phyloP scores from a whole-genome alignment of 139 green algal species.

The Tetratostichococcus sp. region DNA sequence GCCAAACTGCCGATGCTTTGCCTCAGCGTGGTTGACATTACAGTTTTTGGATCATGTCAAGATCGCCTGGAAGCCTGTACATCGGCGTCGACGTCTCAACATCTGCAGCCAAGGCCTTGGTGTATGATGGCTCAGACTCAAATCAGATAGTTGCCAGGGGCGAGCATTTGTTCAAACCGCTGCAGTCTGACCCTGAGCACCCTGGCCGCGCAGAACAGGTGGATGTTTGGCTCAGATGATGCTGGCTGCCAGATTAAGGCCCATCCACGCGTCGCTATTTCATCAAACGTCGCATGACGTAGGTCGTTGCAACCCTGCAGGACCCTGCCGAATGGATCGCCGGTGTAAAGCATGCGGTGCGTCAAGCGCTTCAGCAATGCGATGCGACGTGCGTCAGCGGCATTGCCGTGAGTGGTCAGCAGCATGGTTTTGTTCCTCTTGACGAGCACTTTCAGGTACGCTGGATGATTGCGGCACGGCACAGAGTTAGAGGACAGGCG shows the following conservation, averaged over 20 bases:
- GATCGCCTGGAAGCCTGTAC: too few relatives aligned
- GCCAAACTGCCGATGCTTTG: too few relatives aligned
- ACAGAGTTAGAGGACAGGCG: too few relatives aligned
- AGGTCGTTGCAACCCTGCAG: too few relatives aligned
- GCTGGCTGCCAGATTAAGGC: too few relatives aligned
- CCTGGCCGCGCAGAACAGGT: neutral
- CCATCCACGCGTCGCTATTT: too few relatives aligned
- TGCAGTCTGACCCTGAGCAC: neutral
- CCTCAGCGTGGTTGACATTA: too few relatives aligned
- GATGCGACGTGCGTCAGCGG: slow-evolving; percentile 34
- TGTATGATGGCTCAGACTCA: neutral
- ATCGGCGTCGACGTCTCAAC: neutral
- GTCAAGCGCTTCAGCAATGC: slow-evolving; percentile 14
- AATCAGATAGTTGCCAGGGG: neutral
- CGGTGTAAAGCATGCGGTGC: neutral
- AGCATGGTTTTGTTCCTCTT: slow-evolving; percentile 83
- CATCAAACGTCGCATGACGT: too few relatives aligned
- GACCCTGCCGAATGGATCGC: neutral
- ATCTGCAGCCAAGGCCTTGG: neutral
- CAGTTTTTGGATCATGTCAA: too few relatives aligned
- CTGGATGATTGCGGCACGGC: too few relatives aligned
- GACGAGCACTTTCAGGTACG: slow-evolving; percentile 35
- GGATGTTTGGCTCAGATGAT: too few relatives aligned
- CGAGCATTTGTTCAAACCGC: neutral
- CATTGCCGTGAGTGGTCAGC: slow-evolving; percentile 81